A percentile compares a stretch with the other conserved stretches of the same genome.
Conservation (phyloP, 2,329 filamentous ascomycete genomes). For the Rhexocercosporidium sp. region DNA sequence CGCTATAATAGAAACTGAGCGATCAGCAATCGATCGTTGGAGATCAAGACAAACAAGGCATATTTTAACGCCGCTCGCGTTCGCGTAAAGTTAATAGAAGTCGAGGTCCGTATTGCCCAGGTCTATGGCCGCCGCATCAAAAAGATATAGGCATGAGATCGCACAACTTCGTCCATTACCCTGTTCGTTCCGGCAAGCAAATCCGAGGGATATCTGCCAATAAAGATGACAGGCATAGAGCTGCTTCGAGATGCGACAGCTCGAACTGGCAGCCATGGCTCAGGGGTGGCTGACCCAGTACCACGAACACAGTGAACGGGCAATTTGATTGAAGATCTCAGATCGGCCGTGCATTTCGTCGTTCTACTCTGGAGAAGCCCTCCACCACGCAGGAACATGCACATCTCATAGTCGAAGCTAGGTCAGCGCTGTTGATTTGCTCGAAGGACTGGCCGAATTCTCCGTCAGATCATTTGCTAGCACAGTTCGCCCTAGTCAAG, state of each 20-base stretch:
- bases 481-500: too few relatives aligned
- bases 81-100: not conserved
- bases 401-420: not conserved
- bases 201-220: too few relatives aligned
- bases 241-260: not conserved
- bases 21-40: not conserved
- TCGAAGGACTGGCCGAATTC: too few relatives aligned
- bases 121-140: too few relatives aligned
- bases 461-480: too few relatives aligned
- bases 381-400: not conserved
- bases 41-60: not conserved
- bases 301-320: not conserved
- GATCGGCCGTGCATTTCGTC: conserved; percentile 2
- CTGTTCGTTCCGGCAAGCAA: too few relatives aligned
- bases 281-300: not conserved
- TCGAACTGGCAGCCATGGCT: conserved; percentile 1
- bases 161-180: too few relatives aligned
- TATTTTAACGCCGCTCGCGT: not conserved
- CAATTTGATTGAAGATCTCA: not conserved
- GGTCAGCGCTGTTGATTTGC: not conserved
- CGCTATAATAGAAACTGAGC: not conserved
- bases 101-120: too few relatives aligned
- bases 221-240: not conserved
- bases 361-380: too few relatives aligned
- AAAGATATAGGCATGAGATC: too few relatives aligned